A percentile compares a stretch with the other conserved stretches of the same genome.
phyloP scores from a whole-genome alignment of 805 yeast species.

The Cyberlindnera amylophila region DNA sequence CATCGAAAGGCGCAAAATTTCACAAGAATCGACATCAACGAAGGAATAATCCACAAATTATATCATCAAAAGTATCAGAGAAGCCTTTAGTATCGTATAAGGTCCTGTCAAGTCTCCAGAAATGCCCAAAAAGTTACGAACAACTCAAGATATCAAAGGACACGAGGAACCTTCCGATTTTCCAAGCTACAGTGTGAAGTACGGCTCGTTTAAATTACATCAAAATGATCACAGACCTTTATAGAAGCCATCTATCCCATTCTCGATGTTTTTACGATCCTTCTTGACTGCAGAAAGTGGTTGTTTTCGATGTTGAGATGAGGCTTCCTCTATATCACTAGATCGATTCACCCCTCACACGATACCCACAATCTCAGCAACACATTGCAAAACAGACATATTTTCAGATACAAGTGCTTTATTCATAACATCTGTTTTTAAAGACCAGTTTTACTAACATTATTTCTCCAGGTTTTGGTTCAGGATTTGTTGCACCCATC shows the following conservation, averaged over 20 bases:
- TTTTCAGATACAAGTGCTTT: not conserved
- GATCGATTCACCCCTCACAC: no score
- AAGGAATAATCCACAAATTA: no score
- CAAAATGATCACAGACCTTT: not conserved
- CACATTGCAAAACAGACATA: no score
- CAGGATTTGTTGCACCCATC: constrained; percentile 98
- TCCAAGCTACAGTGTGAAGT: not conserved
- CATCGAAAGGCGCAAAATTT: not conserved
- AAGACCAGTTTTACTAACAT: constrained; percentile 22
- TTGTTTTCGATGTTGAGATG: no score
- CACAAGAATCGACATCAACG: not conserved
- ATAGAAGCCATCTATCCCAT: not conserved
- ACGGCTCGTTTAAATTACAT: not conserved
- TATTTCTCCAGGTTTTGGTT: constrained; percentile 76
- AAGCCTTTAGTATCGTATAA: no score
- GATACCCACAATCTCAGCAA: no score
- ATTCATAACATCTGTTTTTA: no score
- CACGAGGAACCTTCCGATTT: not conserved
- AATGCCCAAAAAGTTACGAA: no score
- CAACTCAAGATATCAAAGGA: not conserved
- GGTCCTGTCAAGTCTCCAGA: no score
- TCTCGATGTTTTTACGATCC: not conserved
- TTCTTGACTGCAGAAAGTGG: not conserved
- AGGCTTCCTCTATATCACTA: no score
- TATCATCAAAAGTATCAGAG: no score